Evolutionary conservation across 805 yeast species (phyloP), one percentile per base, ranked within the genome.

Genomic region (Metschnikowia sp.): DNA sequence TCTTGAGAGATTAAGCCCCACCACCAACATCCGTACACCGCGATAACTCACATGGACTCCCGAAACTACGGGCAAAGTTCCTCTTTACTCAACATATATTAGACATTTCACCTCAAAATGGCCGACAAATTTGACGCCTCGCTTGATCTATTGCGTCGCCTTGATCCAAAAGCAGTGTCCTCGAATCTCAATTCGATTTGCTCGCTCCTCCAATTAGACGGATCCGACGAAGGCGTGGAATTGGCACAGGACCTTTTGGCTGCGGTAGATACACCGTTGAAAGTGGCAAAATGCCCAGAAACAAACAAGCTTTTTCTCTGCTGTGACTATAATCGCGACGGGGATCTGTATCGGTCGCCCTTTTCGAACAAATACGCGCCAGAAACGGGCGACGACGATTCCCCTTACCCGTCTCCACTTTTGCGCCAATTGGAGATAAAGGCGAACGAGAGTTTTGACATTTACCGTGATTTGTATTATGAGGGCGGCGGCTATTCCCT

Each of bases 281-380:
- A 71, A 35, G 70, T 79, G 37, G 60, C 70, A 40, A 68, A 69
- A 33, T 85, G 90, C 61, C 56, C 60, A 9, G 66, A 68, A 28
- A 62, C 80, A 11, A 87, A 87, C 10, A 86, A 86, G 66, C 78
- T 77, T 49, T 92, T 76, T 63, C 75, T 92, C 48, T 80, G 91
- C 44, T 92, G 98, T 68, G 99, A 92, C 65, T 92, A 92, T 65
- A 92, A 92, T 67, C 78, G 99, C 56, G 99, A 92, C 62, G 91
- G 96, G 8, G 98, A 92, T 66, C 83, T 91, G 18, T 87, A 78
- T 68, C 77, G 98, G 57, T 87, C 96, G 0, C 99, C 98, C 6
- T 90, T 92, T 89, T 77, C 88, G 18, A 89, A 89, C 62, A 74
- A 75, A 51, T 92, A 87, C 67, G 78, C 75, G 52, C 86, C 87